Percentiles rank a stretch among this genome's conserved stretches.
Conservation (phyloP, 2,329 filamentous ascomycete genomes). For the Zalaria sp. region DNA sequence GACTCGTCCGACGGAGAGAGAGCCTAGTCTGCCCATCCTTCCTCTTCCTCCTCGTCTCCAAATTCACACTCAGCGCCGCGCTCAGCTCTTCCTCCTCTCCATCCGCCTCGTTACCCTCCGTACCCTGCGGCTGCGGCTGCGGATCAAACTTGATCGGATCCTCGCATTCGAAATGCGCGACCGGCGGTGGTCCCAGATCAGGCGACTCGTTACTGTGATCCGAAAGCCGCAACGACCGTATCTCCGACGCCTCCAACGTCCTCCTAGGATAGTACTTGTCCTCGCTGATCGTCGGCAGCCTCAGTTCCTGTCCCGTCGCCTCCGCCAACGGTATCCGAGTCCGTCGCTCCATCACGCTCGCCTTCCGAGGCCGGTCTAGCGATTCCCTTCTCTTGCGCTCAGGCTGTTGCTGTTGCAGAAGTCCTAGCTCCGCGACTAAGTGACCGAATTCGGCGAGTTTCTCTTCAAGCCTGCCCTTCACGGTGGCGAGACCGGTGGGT, state of each 20-base stretch:
- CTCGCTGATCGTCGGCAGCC: constrained; percentile 55
- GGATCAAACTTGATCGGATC: constrained; percentile 32
- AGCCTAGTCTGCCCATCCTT: constrained; percentile 35
- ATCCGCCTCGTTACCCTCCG: too few species aligned
- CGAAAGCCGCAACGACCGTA: constrained; percentile 34
- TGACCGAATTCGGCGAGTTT: constrained; percentile 58
- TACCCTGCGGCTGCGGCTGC: constrained; percentile 2
- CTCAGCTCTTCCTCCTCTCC: constrained; percentile 21
- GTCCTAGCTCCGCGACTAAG: constrained; percentile 51
- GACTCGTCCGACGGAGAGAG: constrained; percentile 24
- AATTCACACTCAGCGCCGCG: constrained; percentile 26
- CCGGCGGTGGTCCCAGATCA: constrained; percentile 48
- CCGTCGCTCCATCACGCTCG: constrained; percentile 1
- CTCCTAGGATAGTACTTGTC: constrained; percentile 52
- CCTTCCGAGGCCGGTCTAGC: neutral
- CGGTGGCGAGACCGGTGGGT: constrained; percentile 50
- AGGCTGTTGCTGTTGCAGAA: constrained; percentile 11
- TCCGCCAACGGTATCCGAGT: constrained; percentile 4
- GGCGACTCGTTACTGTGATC: constrained; percentile 46
- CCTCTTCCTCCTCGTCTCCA: constrained; percentile 38
- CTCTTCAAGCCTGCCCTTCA: constrained; percentile 56
- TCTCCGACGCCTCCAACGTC: constrained; percentile 50
- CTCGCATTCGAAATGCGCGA: constrained; percentile 36
- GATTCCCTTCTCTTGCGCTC: constrained; percentile 7
- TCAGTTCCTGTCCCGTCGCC: constrained; percentile 29